Evolutionary conservation across 192 early-diverging fungal species (phyloP).

Genomic region (Backusella tuberculispora): DNA sequence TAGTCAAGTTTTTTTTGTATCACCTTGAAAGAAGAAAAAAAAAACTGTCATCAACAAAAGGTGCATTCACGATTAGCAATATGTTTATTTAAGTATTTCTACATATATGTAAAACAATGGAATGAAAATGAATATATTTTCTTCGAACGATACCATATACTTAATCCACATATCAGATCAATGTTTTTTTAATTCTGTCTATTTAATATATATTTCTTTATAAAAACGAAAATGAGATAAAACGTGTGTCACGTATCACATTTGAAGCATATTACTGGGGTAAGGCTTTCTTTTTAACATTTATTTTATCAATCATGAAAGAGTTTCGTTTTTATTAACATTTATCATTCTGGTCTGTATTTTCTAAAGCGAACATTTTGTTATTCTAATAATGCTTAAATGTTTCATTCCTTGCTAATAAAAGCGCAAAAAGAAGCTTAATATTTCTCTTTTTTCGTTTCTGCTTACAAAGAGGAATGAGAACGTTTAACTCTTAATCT

Average conservation of each 20-base stretch:
- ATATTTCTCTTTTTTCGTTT: not conserved
- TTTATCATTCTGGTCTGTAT: not conserved
- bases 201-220: not conserved
- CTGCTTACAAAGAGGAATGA: constrained; percentile 9
- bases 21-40: not conserved
- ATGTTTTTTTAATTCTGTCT: too few relatives aligned
- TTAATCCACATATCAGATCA: too few relatives aligned
- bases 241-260: constrained; percentile 4
- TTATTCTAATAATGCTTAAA: not conserved
- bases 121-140: too few relatives aligned
- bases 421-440: not conserved
- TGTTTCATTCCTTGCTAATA: too few relatives aligned
- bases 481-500: not conserved
- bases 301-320: not conserved
- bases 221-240: not conserved
- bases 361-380: not conserved
- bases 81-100: not conserved
- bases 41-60: not conserved
- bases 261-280: not conserved
- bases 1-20: not conserved
- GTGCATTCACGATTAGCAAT: not conserved
- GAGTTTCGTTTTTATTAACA: not conserved
- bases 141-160: too few relatives aligned
- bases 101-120: too few relatives aligned
- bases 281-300: not conserved